phyloP scores from a whole-genome alignment of 768 basidiomycete genomes.

The Calvatia gigantea region DNA sequence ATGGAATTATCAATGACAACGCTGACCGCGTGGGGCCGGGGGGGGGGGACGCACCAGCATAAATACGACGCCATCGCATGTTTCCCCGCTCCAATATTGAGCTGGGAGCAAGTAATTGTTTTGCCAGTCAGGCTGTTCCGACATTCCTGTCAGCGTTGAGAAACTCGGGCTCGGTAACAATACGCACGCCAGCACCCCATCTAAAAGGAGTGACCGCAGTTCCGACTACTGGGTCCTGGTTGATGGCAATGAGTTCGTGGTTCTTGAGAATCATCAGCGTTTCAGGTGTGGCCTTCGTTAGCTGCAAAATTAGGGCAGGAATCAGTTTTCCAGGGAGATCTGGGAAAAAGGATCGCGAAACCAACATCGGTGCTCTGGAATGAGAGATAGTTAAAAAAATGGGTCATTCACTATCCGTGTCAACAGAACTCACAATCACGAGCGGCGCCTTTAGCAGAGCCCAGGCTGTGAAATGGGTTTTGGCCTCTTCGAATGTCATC shows the following conservation, averaged over 20 bases:
- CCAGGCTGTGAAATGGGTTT: slow-evolving; percentile 73
- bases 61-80: slow-evolving; percentile 60
- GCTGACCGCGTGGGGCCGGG: not conserved
- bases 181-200: slow-evolving; percentile 64
- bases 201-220: slow-evolving; percentile 62
- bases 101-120: slow-evolving; percentile 49
- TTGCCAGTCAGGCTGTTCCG: slow-evolving; percentile 38
- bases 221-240: slow-evolving; percentile 63
- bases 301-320: slow-evolving; percentile 26
- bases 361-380: slow-evolving; percentile 33
- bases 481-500: slow-evolving; percentile 58
- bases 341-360: not conserved
- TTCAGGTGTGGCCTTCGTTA: slow-evolving; percentile 44
- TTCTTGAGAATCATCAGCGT: slow-evolving; percentile 58
- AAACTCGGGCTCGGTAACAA: not conserved
- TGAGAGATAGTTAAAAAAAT: not conserved
- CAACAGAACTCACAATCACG: slow-evolving; percentile 43
- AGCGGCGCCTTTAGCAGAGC: slow-evolving; percentile 68
- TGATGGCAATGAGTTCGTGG: slow-evolving; percentile 62
- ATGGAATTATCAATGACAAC: not conserved
- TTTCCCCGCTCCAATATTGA: slow-evolving; percentile 70
- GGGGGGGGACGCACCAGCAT: slow-evolving; percentile 49
- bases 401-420: not conserved
- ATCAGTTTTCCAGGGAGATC: not conserved
- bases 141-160: not conserved